phyloP scores from a whole-genome alignment of 2,329 filamentous ascomycete genomes.

The Aspergillus amoenus region DNA sequence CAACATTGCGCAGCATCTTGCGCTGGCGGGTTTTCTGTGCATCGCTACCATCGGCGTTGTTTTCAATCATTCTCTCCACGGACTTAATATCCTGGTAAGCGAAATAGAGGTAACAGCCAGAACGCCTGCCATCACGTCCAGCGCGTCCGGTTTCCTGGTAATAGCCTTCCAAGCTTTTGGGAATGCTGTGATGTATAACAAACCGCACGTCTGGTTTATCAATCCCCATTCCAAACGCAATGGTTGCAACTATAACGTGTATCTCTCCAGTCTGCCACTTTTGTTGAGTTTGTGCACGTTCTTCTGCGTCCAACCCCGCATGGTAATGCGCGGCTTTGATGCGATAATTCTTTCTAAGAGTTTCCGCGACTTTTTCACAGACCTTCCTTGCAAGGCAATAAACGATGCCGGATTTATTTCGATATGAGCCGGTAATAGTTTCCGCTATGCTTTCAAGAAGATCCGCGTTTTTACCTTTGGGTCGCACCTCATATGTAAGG shows the following conservation, averaged over 20 bases:
- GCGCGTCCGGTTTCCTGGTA: slow-evolving; percentile 97
- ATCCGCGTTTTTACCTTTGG: slow-evolving; percentile 63
- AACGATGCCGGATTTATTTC: slow-evolving; percentile 78
- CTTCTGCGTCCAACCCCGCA: slow-evolving; percentile 67
- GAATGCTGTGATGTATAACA: slow-evolving; percentile 88
- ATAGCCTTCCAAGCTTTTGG: slow-evolving; percentile 95
- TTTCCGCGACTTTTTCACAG: slow-evolving; percentile 75
- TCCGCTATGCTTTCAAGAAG: slow-evolving; percentile 54
- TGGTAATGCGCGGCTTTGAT: slow-evolving; percentile 85
- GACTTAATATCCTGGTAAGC: slow-evolving; percentile 72
- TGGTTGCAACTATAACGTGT: slow-evolving; percentile 94
- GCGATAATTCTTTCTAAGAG: slow-evolving; percentile 59
- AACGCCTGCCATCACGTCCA: slow-evolving; percentile 82
- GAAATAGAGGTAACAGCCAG: slow-evolving; percentile 89
- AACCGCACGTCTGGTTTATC: slow-evolving; percentile 97
- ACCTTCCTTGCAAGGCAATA: slow-evolving; percentile 86
- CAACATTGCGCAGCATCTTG: slow-evolving; percentile 80
- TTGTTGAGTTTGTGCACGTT: slow-evolving; percentile 71
- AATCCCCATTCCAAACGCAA: slow-evolving; percentile 99
- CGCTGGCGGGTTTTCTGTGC: slow-evolving; percentile 83
- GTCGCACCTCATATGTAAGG: slow-evolving; percentile 78
- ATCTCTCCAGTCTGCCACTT: slow-evolving; percentile 77
- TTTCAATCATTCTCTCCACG: slow-evolving; percentile 76
- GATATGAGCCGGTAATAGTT: slow-evolving; percentile 68
- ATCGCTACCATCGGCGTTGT: slow-evolving; percentile 66